Evolutionary conservation across 2,329 filamentous ascomycete genomes (phyloP).

Genomic region (Aspergillus carbonarius): DNA sequence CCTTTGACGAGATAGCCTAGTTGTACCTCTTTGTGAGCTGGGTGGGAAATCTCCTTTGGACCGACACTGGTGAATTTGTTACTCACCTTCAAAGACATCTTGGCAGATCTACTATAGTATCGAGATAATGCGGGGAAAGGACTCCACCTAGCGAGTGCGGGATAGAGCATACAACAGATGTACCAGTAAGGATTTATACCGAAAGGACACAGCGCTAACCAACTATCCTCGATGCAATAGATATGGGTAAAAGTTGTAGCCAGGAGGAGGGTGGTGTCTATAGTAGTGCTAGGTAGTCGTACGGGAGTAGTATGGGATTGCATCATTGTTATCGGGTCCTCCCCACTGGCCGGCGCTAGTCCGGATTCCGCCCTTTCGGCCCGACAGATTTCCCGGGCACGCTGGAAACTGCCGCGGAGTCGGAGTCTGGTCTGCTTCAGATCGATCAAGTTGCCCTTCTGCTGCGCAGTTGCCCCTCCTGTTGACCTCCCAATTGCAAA

Average conservation of each 20-base stretch:
- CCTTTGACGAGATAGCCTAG: constrained; percentile 82
- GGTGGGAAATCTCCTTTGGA: background rate
- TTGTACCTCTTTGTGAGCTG: background rate
- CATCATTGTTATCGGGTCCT: constrained; percentile 19
- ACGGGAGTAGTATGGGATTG: background rate
- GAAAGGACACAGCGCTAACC: background rate
- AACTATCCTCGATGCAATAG: background rate
- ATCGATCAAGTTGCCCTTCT: constrained; percentile 7
- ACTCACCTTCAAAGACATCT: constrained; percentile 44
- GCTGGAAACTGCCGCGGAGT: constrained; percentile 31
- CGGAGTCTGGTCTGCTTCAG: constrained; percentile 12
- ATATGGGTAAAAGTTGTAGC: background rate
- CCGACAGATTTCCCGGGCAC: constrained; percentile 26
- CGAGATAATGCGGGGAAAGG: constrained; percentile 16
- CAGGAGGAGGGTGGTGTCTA: background rate
- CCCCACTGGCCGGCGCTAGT: constrained; percentile 23
- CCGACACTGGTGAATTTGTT: background rate
- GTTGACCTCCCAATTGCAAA: constrained; percentile 1
- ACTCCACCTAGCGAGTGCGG: constrained; percentile 11
- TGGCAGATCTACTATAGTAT: constrained; percentile 31
- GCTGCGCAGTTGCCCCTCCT: constrained; percentile 2
- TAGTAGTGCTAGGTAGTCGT: too few relatives aligned
- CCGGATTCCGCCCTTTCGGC: constrained; percentile 21
- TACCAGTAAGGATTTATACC: background rate
- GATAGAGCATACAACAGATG: constrained; percentile 30